Percentiles rank a stretch among this genome's conserved stretches.
Evolutionary conservation across 108 stramenopile species (phyloP).

Genomic region (Fistulifera solaris): DNA sequence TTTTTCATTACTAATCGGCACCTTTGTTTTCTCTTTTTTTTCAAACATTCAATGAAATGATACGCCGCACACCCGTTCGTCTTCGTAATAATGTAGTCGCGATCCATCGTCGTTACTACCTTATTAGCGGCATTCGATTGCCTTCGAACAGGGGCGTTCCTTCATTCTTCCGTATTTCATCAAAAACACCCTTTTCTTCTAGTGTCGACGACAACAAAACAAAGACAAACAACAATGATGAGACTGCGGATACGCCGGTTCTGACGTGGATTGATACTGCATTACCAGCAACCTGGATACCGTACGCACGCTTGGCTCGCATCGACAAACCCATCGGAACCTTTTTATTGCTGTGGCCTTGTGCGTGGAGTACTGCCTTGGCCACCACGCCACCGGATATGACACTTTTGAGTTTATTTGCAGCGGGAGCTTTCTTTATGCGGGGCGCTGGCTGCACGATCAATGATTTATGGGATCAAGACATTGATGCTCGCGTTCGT

Average conservation of each 20-base stretch:
- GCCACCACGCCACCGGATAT: constrained; percentile 40
- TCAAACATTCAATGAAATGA: too few relatives aligned
- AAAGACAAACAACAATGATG: too few relatives aligned
- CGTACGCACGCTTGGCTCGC: constrained; percentile 73
- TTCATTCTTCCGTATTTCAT: too few relatives aligned
- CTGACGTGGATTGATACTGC: constrained; percentile 37
- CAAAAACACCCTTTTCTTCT: too few relatives aligned
- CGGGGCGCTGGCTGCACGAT: constrained; percentile 95
- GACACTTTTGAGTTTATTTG: constrained; percentile 47
- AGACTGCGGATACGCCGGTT: constrained; percentile 25
- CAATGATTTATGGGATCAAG: constrained; percentile 97
- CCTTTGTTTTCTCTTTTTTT: too few relatives aligned
- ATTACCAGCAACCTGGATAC: constrained; percentile 27
- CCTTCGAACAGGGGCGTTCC: too few relatives aligned
- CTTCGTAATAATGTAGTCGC: too few relatives aligned
- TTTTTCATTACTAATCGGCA: too few relatives aligned
- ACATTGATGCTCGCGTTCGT: constrained; percentile 79
- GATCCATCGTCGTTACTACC: too few relatives aligned
- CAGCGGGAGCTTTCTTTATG: constrained; percentile 88
- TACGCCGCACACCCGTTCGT: too few relatives aligned
- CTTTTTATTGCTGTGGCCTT: constrained; percentile 75
- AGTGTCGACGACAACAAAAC: too few relatives aligned
- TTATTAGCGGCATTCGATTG: too few relatives aligned
- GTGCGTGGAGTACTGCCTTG: constrained; percentile 69
- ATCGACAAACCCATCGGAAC: constrained; percentile 87